Conservation (phyloP, 2,329 filamentous ascomycete species). For the Colletotrichum sp. region DNA sequence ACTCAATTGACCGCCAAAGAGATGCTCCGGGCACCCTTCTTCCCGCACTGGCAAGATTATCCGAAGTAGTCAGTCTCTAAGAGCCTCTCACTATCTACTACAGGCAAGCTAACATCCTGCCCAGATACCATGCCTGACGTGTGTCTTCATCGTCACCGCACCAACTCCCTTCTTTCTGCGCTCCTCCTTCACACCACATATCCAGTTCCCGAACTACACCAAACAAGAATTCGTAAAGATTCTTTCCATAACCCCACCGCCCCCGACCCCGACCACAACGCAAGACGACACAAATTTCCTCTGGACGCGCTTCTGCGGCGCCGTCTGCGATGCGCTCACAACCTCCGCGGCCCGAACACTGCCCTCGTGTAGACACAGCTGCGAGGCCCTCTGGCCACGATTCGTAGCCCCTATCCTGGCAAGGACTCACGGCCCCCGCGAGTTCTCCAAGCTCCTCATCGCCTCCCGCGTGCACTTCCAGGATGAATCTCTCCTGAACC, state of each 20-base stretch:
- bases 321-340: conserved; percentile 86
- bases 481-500: conserved; percentile 72
- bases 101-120: neutral
- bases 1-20: conserved; percentile 84
- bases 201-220: conserved; percentile 85
- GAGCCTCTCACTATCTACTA: conserved; percentile 14
- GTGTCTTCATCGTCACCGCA: conserved; percentile 77
- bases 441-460: conserved; percentile 85
- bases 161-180: conserved; percentile 74
- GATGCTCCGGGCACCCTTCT: conserved; percentile 81
- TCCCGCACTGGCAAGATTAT: conserved; percentile 79
- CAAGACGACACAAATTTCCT: conserved; percentile 66
- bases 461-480: conserved; percentile 73
- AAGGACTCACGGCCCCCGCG: conserved; percentile 75
- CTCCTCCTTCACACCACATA: conserved; percentile 66
- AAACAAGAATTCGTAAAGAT: conserved; percentile 82
- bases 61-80: conserved; percentile 69
- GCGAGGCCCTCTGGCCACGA: conserved; percentile 79
- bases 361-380: conserved; percentile 72
- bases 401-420: conserved; percentile 81
- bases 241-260: conserved; percentile 60
- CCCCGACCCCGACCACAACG: conserved; percentile 53
- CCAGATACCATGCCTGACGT: conserved; percentile 79
- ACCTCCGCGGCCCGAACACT: conserved; percentile 83
- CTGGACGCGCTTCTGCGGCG: conserved; percentile 81